Evolutionary conservation across 225 moss, liverwort and hornwort species (phyloP), one percentile per base, ranked within the genome.

Genomic region (Physcomitrium patens): DNA sequence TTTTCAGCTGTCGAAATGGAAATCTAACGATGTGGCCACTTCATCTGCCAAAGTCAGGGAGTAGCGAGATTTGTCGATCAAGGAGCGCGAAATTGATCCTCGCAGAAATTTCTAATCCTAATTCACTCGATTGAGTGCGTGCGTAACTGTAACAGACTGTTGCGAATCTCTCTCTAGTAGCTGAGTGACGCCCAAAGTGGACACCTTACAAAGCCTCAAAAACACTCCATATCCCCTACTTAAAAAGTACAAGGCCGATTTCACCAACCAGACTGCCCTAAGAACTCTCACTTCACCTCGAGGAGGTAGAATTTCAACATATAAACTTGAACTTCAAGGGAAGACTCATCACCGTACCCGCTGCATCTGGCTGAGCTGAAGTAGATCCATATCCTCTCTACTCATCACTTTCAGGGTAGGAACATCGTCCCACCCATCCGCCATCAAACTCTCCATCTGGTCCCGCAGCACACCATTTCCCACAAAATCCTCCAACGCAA

Each of bases 371-470:
- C 31, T 37, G 31, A 91, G 86, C 60, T 86, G 70, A 15, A 88
- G 75, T 7, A 71, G 53, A 0, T 91, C 90, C 88, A 91, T 87
- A 18, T 91, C 90, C n/a, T 83, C 13, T 14, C 75, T 43, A 55
- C 51, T 86, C 71, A 91, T 87, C 85, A 88, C 79, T 80, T 91
- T 91, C 19, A 91, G 28, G 17, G 90, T 91, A 23, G 90, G 88
- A 0, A 91, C 90, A 71, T 91, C 90, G 66, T 88, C 90, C 90
- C 90, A 91, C 3, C 90, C 90, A 68, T 87, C 87, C 8, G 60
- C 81, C 51, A 72, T 63, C 48, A 91, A 73, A 37, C 2, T 37
- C 31, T 37, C 2, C 31, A 37, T 37, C 31, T 37, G 31, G 7
- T 37, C 31, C 5, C 31, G 31, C 31, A 37, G 31, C 31, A 37